phyloP scores from a whole-genome alignment of 805 yeast species.

The Yamadazyma tumulicola region DNA sequence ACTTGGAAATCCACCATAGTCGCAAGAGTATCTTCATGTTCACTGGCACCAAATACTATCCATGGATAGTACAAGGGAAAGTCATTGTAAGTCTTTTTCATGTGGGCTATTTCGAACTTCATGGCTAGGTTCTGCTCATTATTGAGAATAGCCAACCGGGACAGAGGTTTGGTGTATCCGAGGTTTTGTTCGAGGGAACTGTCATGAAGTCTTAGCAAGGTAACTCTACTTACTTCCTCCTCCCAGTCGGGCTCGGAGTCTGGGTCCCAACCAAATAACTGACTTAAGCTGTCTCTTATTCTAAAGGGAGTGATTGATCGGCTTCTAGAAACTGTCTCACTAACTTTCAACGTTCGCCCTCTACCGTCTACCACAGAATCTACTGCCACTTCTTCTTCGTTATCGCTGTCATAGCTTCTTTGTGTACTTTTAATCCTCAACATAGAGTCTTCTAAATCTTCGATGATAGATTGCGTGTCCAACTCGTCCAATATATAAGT shows the following conservation, averaged over 20 bases:
- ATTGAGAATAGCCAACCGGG: constrained; percentile 15
- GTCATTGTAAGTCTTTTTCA: constrained; percentile 10
- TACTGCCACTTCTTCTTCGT: neutral
- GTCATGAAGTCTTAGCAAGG: neutral
- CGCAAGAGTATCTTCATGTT: constrained; percentile 1
- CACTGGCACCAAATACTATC: constrained; percentile 13
- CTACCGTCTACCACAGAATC: constrained; percentile 3
- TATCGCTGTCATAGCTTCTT: neutral
- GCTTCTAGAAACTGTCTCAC: constrained; percentile 2
- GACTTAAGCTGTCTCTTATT: constrained; percentile 15
- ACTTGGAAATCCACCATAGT: constrained; percentile 11
- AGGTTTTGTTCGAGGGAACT: neutral
- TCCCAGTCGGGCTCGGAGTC: constrained; percentile 2
- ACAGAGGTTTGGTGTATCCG: constrained; percentile 13
- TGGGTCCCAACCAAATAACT: constrained; percentile 10
- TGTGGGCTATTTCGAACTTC: constrained; percentile 12
- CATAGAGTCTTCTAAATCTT: constrained; percentile 9
- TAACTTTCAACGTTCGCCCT: constrained; percentile 8
- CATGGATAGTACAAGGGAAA: constrained; percentile 18
- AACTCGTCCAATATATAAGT: neutral
- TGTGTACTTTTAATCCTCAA: neutral
- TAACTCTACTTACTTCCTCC: constrained; percentile 3
- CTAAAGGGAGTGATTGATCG: constrained; percentile 13
- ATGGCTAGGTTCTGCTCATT: constrained; percentile 10
- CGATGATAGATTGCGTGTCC: constrained; percentile 6